A percentile compares a stretch with the other conserved stretches of the same genome.
These are phyloP conservation scores for Suillus luteus DNA, from an alignment of 768 basidiomycete species.

Conservation along the genomic window DNA sequence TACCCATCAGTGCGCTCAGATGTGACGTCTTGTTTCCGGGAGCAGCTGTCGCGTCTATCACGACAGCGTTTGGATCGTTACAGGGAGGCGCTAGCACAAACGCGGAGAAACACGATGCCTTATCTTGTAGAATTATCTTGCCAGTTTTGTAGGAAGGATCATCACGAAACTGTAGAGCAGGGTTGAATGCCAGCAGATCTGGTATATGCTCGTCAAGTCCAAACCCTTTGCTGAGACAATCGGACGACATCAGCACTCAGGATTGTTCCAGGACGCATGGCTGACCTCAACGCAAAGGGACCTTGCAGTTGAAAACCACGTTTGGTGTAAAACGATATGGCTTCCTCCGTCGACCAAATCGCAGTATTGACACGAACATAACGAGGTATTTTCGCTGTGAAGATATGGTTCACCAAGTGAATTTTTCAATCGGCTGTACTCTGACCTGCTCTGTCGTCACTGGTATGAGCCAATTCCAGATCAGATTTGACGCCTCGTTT, in stretches of 20 bases:
- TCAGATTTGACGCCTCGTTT: slow-evolving; percentile 69
- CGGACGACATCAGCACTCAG: slow-evolving; percentile 6
- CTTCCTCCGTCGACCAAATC: slow-evolving; percentile 66
- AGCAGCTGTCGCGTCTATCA: slow-evolving; percentile 94
- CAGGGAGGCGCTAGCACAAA: slow-evolving; percentile 77
- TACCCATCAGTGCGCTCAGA: slow-evolving; percentile 83
- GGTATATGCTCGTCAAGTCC: slow-evolving; percentile 78
- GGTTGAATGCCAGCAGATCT: slow-evolving; percentile 77
- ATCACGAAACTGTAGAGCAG: slow-evolving; percentile 63
- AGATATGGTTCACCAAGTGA: neutral
- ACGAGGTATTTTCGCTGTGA: slow-evolving; percentile 69
- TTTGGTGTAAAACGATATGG: slow-evolving; percentile 54
- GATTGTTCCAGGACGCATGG: slow-evolving; percentile 11
- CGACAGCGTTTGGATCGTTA: slow-evolving; percentile 46
- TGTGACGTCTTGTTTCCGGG: slow-evolving; percentile 99
- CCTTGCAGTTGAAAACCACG: slow-evolving; percentile 56
- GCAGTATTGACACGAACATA: slow-evolving; percentile 84
- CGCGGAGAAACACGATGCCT: slow-evolving; percentile 97
- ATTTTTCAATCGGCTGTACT: neutral
- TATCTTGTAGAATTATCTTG: slow-evolving; percentile 92
- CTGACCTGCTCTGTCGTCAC: slow-evolving; percentile 67
- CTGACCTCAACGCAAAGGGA: slow-evolving; percentile 57
- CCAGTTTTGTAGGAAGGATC: slow-evolving; percentile 75
- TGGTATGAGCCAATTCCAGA: slow-evolving; percentile 60
- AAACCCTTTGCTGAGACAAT: slow-evolving; percentile 56